These are phyloP conservation scores for Phylloboletellus chloephorus DNA, from an alignment of 1,284 basidiomycete genomes.

Conservation along the genomic window DNA sequence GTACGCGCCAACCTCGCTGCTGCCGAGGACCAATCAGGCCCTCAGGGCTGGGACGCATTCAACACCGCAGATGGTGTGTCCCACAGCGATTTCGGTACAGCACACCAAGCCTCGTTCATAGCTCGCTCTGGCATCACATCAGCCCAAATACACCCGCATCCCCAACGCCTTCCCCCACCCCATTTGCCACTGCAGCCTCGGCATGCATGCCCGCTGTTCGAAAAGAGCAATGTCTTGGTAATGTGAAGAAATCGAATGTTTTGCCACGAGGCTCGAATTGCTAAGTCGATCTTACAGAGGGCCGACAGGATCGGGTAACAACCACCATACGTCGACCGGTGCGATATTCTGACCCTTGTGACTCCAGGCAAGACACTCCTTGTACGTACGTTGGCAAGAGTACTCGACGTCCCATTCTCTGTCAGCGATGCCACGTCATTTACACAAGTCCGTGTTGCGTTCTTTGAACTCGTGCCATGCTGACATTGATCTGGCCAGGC, in stretches of 20 bases:
- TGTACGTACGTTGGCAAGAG: constrained; percentile 77
- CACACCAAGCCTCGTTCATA: constrained; percentile 13
- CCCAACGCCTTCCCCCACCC: constrained; percentile 34
- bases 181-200: constrained; percentile 40
- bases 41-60: constrained; percentile 28
- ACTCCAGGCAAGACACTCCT: constrained; percentile 78
- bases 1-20: constrained; percentile 59
- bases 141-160: constrained; percentile 54
- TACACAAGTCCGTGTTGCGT: constrained; percentile 53
- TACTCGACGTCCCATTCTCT: constrained; percentile 89
- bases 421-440: constrained; percentile 82
- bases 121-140: constrained; percentile 39
- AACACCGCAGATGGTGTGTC: constrained; percentile 34
- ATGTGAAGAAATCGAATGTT: constrained; percentile 39
- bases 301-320: constrained; percentile 73
- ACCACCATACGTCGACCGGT: neutral
- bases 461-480: constrained; percentile 4
- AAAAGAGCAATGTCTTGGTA: constrained; percentile 91
- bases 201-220: constrained; percentile 57
- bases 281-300: constrained; percentile 44
- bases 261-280: constrained; percentile 5
- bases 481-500: constrained; percentile 43
- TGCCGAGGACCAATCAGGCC: constrained; percentile 40
- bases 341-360: constrained; percentile 9
- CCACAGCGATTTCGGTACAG: neutral